phyloP scores from a whole-genome alignment of 2,329 filamentous ascomycete species.

The Aaosphaeria pasadenensis region DNA sequence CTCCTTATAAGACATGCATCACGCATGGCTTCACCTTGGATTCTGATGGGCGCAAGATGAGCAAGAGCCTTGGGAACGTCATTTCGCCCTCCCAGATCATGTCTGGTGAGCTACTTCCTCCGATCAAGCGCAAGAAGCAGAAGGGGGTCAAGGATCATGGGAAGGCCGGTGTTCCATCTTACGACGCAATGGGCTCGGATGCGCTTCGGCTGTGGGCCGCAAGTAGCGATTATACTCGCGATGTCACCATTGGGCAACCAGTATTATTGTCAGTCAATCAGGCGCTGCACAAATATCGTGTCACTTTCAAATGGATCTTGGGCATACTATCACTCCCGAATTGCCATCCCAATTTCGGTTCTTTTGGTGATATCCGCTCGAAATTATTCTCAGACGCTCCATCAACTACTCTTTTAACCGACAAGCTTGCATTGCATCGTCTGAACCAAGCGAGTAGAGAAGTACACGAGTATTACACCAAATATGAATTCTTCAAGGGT shows the following conservation, averaged over 20 bases:
- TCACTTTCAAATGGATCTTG: slow-evolving; percentile 85
- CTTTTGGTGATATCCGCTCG: slow-evolving; percentile 12
- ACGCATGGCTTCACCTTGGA: slow-evolving; percentile 96
- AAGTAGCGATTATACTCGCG: slow-evolving; percentile 84
- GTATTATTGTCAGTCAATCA: slow-evolving; percentile 75
- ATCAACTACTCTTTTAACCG: slow-evolving; percentile 16
- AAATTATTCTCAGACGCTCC: neutral
- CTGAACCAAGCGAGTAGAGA: slow-evolving; percentile 63
- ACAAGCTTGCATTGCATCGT: slow-evolving; percentile 72
- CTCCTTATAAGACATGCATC: slow-evolving; percentile 85
- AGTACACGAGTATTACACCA: slow-evolving; percentile 63
- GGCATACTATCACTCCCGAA: slow-evolving; percentile 56
- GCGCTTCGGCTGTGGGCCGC: slow-evolving; percentile 88
- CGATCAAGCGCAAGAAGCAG: slow-evolving; percentile 61
- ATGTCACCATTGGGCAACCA: slow-evolving; percentile 76
- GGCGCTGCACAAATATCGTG: slow-evolving; percentile 79
- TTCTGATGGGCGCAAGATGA: slow-evolving; percentile 92
- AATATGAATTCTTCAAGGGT: slow-evolving; percentile 80
- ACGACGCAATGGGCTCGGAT: slow-evolving; percentile 78
- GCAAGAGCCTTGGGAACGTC: slow-evolving; percentile 90
- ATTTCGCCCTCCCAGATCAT: slow-evolving; percentile 81
- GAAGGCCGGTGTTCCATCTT: slow-evolving; percentile 40
- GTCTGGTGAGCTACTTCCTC: slow-evolving; percentile 73
- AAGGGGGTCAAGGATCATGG: slow-evolving; percentile 42
- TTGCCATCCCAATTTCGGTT: slow-evolving; percentile 24